These are phyloP conservation scores for Trypanosomatidae sp. DNA, from an alignment of 208 protist genomes.

Conservation along the genomic window DNA sequence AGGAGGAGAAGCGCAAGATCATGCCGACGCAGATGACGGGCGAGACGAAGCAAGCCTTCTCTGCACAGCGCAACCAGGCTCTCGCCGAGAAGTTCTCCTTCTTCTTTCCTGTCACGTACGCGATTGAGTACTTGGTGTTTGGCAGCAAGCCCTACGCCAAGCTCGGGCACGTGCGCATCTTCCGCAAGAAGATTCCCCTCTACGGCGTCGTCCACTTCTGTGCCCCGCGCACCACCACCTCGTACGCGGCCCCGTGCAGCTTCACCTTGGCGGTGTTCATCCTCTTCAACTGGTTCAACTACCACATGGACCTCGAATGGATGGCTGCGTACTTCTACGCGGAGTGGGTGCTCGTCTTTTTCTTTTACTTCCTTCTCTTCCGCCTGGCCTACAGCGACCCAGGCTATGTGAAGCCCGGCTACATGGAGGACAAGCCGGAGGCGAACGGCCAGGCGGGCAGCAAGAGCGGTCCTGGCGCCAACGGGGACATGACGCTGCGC, in stretches of 20 bases:
- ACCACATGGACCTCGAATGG: conserved; percentile 38
- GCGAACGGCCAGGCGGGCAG: no score
- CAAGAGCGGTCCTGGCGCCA: conserved; percentile 1
- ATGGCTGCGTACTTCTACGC: conserved; percentile 23
- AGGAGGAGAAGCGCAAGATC: conserved; percentile 51
- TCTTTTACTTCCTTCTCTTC: conserved; percentile 53
- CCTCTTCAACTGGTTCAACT: conserved; percentile 32
- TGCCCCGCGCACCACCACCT: conserved; percentile 68
- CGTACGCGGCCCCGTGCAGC: conserved; percentile 50
- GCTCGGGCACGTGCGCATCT: conserved; percentile 78
- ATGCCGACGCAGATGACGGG: conserved; percentile 61
- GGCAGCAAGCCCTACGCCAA: conserved; percentile 57
- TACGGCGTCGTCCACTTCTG: conserved; percentile 60
- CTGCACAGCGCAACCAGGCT: conserved; percentile 53
- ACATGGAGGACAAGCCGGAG: conserved; percentile 52
- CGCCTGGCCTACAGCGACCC: conserved; percentile 75
- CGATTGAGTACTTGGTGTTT: conserved; percentile 74
- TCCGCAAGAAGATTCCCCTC: conserved; percentile 68
- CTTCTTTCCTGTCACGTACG: conserved; percentile 63
- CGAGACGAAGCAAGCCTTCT: conserved; percentile 71
- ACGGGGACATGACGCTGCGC: conserved; percentile 49
- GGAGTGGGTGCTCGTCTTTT: conserved; percentile 36
- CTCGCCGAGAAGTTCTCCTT: conserved; percentile 67
- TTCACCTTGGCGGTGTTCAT: conserved; percentile 33
- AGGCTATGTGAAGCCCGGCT: conserved; percentile 76